phyloP scores from a whole-genome alignment of 2,329 filamentous ascomycete genomes.

The Aspergillus pseudoglaucus region DNA sequence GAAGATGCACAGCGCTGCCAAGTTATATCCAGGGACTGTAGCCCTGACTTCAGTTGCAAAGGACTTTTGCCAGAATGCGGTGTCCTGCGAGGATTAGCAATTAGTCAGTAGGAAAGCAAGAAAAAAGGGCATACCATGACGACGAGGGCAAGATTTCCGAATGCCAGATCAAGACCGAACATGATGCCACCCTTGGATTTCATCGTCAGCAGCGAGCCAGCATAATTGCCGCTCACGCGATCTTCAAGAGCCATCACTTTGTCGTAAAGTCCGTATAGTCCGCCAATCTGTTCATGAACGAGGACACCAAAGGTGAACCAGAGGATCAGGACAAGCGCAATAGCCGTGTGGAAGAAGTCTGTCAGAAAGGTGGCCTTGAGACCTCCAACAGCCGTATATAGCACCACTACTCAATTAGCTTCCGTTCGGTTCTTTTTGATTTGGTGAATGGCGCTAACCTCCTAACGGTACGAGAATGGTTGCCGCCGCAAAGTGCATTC shows the following conservation, averaged over 20 bases:
- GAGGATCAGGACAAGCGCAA: constrained; percentile 44
- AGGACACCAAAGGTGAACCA: constrained; percentile 44
- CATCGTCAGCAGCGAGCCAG: constrained; percentile 44
- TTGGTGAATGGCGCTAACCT: constrained; percentile 19
- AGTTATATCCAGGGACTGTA: constrained; percentile 44
- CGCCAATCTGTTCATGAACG: constrained; percentile 38
- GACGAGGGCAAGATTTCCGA: constrained; percentile 46
- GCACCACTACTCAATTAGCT: constrained; percentile 29
- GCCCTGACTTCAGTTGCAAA: constrained; percentile 45
- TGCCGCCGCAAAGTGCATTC: constrained; percentile 44
- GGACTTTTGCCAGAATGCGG: constrained; percentile 49
- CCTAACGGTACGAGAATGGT: constrained; percentile 42
- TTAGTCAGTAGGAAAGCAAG: background rate
- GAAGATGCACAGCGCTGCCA: constrained; percentile 41
- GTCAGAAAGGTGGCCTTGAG: constrained; percentile 47
- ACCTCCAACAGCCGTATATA: constrained; percentile 45
- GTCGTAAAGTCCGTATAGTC: constrained; percentile 40
- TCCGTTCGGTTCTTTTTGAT: background rate
- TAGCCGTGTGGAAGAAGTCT: constrained; percentile 44
- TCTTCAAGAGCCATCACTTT: constrained; percentile 40
- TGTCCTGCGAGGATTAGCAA: constrained; percentile 28
- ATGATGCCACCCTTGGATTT: constrained; percentile 41
- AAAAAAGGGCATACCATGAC: constrained; percentile 34
- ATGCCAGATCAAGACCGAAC: constrained; percentile 43
- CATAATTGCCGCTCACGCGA: constrained; percentile 41